These are phyloP conservation scores for Candida parachauliodes DNA, from an alignment of 805 yeast species.

Conservation along the genomic window DNA sequence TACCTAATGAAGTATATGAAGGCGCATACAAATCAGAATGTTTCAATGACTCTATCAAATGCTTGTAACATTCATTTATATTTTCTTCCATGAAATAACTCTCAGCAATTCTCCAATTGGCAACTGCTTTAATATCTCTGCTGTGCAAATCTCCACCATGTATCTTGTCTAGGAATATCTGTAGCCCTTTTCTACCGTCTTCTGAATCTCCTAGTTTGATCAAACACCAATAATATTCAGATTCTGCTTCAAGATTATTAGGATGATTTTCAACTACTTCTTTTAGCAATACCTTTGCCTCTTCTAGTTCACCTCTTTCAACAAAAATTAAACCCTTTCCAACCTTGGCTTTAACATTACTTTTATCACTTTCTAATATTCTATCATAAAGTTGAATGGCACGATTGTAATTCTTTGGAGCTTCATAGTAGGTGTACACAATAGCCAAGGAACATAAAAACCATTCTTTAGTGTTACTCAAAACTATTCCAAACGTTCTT, in stretches of 20 bases:
- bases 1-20: slow-evolving; percentile 78
- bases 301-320: slow-evolving; percentile 55
- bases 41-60: slow-evolving; percentile 60
- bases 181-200: slow-evolving; percentile 51
- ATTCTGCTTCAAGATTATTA: slow-evolving; percentile 52
- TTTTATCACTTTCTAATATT: slow-evolving; percentile 44
- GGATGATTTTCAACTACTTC: slow-evolving; percentile 49
- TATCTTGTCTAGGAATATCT: slow-evolving; percentile 37
- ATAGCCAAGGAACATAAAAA: slow-evolving; percentile 66
- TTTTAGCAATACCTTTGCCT: slow-evolving; percentile 52
- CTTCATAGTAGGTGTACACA: slow-evolving; percentile 77
- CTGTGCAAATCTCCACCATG: slow-evolving; percentile 52
- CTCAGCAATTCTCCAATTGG: slow-evolving; percentile 72
- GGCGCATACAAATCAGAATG: slow-evolving; percentile 66
- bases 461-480: slow-evolving; percentile 53
- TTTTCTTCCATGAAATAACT: slow-evolving; percentile 44
- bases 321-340: slow-evolving; percentile 80
- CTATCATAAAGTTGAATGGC: slow-evolving; percentile 71
- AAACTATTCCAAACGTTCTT: slow-evolving; percentile 42
- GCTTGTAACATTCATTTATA: slow-evolving; percentile 50
- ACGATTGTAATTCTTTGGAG: slow-evolving; percentile 79
- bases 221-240: slow-evolving; percentile 78
- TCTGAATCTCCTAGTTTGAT: slow-evolving; percentile 48
- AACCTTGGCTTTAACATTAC: slow-evolving; percentile 59
- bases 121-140: slow-evolving; percentile 53